Evolutionary conservation across 2,329 filamentous ascomycete species (phyloP).

Genomic region (Fusarium newnesense): DNA sequence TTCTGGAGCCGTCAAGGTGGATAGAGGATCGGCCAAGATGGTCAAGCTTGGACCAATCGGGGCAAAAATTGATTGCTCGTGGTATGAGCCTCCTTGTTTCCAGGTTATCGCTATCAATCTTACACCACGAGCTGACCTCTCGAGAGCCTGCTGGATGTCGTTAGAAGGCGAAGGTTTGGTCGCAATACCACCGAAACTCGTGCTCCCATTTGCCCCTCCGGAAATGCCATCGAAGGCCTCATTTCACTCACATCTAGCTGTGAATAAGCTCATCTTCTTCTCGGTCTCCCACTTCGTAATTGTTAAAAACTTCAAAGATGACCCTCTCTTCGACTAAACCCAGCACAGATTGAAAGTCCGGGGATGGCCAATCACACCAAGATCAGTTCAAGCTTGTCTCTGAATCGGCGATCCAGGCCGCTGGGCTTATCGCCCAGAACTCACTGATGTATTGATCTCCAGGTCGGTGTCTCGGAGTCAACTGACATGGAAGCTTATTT

Average conservation of each 20-base stretch:
- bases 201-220: constrained; percentile 12
- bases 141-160: constrained; percentile 10
- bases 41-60: constrained; percentile 40
- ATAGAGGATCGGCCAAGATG: constrained; percentile 24
- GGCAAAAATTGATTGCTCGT: constrained; percentile 38
- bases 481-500: constrained; percentile 34
- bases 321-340: constrained; percentile 21
- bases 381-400: constrained; percentile 27
- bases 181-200: neutral
- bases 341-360: constrained; percentile 39
- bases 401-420: constrained; percentile 36
- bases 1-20: constrained; percentile 33
- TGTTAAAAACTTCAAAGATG: constrained; percentile 21
- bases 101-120: constrained; percentile 20
- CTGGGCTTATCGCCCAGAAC: constrained; percentile 38
- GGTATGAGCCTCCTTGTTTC: constrained; percentile 28
- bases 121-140: constrained; percentile 3
- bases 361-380: constrained; percentile 45
- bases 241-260: constrained; percentile 2
- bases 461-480: constrained; percentile 27
- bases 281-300: constrained; percentile 4
- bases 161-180: constrained; percentile 9
- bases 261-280: neutral
- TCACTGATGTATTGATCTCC: constrained; percentile 20
- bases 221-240: constrained; percentile 18